Percentiles rank a stretch among this genome's conserved stretches.
Conservation (phyloP, 2,329 filamentous ascomycete genomes). For the Xenosphaeropsis pyriputrescens region DNA sequence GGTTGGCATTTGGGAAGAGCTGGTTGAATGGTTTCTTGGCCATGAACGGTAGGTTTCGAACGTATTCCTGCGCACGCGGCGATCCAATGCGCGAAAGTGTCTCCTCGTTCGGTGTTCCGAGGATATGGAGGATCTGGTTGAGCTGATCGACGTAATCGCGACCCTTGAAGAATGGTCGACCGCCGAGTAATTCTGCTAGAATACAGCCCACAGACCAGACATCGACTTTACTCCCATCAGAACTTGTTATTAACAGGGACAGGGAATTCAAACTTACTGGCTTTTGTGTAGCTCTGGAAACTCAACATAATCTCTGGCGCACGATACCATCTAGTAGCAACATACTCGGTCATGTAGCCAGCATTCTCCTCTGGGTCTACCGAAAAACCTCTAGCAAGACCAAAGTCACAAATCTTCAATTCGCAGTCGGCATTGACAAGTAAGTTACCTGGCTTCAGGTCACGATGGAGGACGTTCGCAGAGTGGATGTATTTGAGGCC, state of each 20-base stretch:
- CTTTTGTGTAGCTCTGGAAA: slow-evolving; percentile 99
- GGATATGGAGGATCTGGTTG: slow-evolving; percentile 96
- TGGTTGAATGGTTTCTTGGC: slow-evolving; percentile 79
- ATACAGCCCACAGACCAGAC: slow-evolving; percentile 99
- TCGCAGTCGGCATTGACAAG: slow-evolving; percentile 98
- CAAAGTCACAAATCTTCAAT: slow-evolving; percentile 98
- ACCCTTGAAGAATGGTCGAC: slow-evolving; percentile 97
- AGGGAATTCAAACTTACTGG: slow-evolving; percentile 53
- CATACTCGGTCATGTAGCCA: slow-evolving; percentile 99
- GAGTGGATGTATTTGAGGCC: slow-evolving; percentile 99
- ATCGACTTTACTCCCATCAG: slow-evolving; percentile 51
- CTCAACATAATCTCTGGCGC: slow-evolving; percentile 98
- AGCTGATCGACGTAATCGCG: slow-evolving; percentile 98
- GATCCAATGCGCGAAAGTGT: slow-evolving; percentile 89
- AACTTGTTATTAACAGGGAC: not conserved
- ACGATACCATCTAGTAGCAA: slow-evolving; percentile 96
- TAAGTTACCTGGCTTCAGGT: slow-evolving; percentile 92
- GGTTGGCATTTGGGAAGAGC: slow-evolving; percentile 89
- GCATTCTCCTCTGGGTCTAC: slow-evolving; percentile 96
- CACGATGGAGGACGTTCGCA: slow-evolving; percentile 91
- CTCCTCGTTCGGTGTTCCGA: slow-evolving; percentile 92
- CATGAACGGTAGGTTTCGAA: slow-evolving; percentile 91
- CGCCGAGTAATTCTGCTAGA: slow-evolving; percentile 85
- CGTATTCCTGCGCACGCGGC: slow-evolving; percentile 92
- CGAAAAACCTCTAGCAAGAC: slow-evolving; percentile 89